Conservation (phyloP, 352 stramenopile genomes). For the Globisporangium viniferum region DNA sequence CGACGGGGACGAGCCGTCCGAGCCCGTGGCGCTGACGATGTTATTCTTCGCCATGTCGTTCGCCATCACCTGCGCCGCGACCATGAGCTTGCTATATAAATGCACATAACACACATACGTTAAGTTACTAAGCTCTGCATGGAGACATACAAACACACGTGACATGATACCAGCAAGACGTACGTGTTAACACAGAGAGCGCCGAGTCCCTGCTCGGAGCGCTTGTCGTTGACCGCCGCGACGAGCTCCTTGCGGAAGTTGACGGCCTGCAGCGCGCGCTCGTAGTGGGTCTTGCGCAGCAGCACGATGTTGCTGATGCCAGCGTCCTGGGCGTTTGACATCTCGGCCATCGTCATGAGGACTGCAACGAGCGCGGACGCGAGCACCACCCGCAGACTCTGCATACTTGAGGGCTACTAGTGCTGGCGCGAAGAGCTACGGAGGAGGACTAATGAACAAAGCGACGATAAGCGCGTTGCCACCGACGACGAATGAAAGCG, state of each 20-base stretch:
- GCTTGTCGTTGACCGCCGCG: slow-evolving; percentile 33
- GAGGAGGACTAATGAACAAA: not conserved
- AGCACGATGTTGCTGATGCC: slow-evolving; percentile 9
- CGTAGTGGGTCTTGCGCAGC: slow-evolving; percentile 6
- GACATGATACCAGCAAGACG: not conserved
- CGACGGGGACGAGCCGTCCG: slow-evolving; percentile 25
- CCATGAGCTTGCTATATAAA: slow-evolving; percentile 24
- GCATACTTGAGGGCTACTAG: not conserved
- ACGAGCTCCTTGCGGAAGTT: slow-evolving; percentile 46
- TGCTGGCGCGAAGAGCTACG: not conserved
- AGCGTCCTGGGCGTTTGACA: not conserved
- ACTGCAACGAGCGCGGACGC: not conserved
- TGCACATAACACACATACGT: not conserved
- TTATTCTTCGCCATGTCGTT: slow-evolving; percentile 30
- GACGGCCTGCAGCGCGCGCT: slow-evolving; percentile 28
- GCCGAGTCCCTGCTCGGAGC: slow-evolving; percentile 28
- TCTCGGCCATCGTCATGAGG: not conserved
- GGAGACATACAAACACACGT: not conserved
- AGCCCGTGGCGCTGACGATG: slow-evolving; percentile 23
- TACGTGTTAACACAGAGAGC: slow-evolving; percentile 40
- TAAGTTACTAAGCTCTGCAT: not conserved
- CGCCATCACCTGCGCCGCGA: slow-evolving; percentile 27
- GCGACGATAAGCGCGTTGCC: not conserved
- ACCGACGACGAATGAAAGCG: not conserved
- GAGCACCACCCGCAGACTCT: not conserved